A percentile compares a stretch with the other conserved stretches of the same genome.
Evolutionary conservation across 2,329 filamentous ascomycete species (phyloP).

Genomic region (Xylaria multiplex): DNA sequence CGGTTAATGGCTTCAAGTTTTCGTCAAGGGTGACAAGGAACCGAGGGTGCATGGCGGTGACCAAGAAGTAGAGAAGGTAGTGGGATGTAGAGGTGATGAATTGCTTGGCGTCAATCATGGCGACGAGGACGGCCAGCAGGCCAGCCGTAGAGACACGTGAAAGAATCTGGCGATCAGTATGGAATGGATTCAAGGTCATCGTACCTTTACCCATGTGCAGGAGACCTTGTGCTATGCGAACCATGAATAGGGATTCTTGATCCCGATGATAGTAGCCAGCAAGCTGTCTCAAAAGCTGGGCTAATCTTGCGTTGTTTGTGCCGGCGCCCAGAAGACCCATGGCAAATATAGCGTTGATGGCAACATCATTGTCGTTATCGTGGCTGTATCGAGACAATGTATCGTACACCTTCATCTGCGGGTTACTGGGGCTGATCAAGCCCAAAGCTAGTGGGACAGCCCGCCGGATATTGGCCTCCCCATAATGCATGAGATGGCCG

Average conservation of each 20-base stretch:
- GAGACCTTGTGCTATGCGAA: slow-evolving; percentile 95
- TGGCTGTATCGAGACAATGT: slow-evolving; percentile 97
- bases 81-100: slow-evolving; percentile 76
- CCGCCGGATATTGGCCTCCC: slow-evolving; percentile 95
- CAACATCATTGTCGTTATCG: slow-evolving; percentile 98
- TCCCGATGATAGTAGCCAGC: slow-evolving; percentile 99
- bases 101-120: slow-evolving; percentile 94
- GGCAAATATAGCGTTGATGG: slow-evolving; percentile 97
- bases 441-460: slow-evolving; percentile 97
- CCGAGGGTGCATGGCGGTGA: slow-evolving; percentile 94
- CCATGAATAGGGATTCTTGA: slow-evolving; percentile 97
- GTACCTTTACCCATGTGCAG: slow-evolving; percentile 99
- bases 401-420: slow-evolving; percentile 99
- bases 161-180: slow-evolving; percentile 95
- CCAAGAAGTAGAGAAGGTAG: slow-evolving; percentile 97
- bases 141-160: slow-evolving; percentile 91
- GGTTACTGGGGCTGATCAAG: slow-evolving; percentile 95
- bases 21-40: slow-evolving; percentile 98
- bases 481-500: slow-evolving; percentile 98
- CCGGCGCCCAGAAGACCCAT: slow-evolving; percentile 98
- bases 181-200: slow-evolving; percentile 96
- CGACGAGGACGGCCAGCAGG: slow-evolving; percentile 87
- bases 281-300: slow-evolving; percentile 91
- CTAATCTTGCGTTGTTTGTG: slow-evolving; percentile 96
- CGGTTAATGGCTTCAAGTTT: slow-evolving; percentile 89